Percentiles rank a stretch among this genome's conserved stretches.
These are phyloP conservation scores for Flaveria sonorensis DNA, from an alignment of 129 eudicot genomes.

Conservation along the genomic window DNA sequence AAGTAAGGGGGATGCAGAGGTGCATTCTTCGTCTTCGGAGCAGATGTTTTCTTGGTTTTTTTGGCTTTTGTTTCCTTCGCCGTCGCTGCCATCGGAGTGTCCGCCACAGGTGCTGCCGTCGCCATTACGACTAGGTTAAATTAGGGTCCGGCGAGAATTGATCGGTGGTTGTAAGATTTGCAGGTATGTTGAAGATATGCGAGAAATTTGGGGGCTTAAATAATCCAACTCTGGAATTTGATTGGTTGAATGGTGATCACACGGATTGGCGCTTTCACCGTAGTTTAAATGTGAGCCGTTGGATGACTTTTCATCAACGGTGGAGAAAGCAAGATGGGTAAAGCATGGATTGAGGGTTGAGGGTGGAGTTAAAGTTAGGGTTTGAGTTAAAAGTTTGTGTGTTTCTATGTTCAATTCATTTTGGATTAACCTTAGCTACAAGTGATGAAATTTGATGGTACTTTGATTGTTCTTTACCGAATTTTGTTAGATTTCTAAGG, in stretches of 20 bases:
- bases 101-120: constrained; percentile 45
- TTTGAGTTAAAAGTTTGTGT: constrained; percentile 36
- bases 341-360: neutral
- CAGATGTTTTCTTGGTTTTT: constrained; percentile 43
- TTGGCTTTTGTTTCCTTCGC: constrained; percentile 23
- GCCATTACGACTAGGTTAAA: constrained; percentile 37
- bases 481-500: neutral
- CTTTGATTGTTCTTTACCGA: no score
- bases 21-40: constrained; percentile 40
- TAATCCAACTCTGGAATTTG: constrained; percentile 39
- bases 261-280: constrained; percentile 44
- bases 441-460: no score
- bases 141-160: constrained; percentile 18
- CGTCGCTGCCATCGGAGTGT: neutral
- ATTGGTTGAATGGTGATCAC: constrained; percentile 53
- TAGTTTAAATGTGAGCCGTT: constrained; percentile 54
- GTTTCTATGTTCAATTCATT: constrained; percentile 49
- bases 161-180: constrained; percentile 25
- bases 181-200: constrained; percentile 13
- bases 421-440: constrained; percentile 30
- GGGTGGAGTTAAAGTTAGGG: neutral
- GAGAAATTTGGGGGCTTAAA: constrained; percentile 42
- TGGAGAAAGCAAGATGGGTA: neutral
- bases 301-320: constrained; percentile 50
- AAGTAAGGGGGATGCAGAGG: constrained; percentile 63